A percentile compares a stretch with the other conserved stretches of the same genome.
These are phyloP conservation scores for Solanum appendiculatum DNA, from an alignment of 257 asterid species.

Conservation along the genomic window DNA sequence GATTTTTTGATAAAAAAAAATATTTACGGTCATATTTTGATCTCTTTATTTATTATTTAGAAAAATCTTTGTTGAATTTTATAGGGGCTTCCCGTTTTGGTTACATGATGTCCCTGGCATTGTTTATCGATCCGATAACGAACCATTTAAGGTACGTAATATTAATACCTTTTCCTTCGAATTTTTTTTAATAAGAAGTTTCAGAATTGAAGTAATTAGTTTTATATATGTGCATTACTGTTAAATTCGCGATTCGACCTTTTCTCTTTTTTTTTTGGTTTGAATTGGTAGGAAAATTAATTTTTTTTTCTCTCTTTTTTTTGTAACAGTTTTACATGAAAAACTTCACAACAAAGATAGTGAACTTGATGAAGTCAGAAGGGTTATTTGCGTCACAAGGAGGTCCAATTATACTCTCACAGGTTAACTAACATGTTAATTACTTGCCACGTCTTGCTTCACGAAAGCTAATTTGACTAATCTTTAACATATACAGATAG, in stretches of 20 bases:
- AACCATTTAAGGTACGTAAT: slow-evolving; percentile 49
- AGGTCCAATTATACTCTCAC: slow-evolving; percentile 83
- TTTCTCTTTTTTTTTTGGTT: neutral
- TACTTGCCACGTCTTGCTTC: neutral
- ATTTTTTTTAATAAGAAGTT: neutral
- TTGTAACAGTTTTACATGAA: slow-evolving; percentile 46
- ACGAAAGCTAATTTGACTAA: too few species aligned
- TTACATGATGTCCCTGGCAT: slow-evolving; percentile 70
- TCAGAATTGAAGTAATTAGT: neutral
- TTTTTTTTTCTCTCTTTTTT: neutral
- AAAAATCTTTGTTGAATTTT: neutral
- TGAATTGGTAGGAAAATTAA: neutral
- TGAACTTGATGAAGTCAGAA: slow-evolving; percentile 64
- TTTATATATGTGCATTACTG: neutral
- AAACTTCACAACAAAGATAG: slow-evolving; percentile 62
- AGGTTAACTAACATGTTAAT: slow-evolving; percentile 25
- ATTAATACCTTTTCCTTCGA: neutral
- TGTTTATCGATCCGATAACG: slow-evolving; percentile 61
- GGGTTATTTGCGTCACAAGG: slow-evolving; percentile 76
- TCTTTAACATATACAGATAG: slow-evolving; percentile 36
- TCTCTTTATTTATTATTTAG: neutral
- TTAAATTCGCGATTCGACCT: neutral
- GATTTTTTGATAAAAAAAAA: neutral
- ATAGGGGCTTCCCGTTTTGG: slow-evolving; percentile 91
- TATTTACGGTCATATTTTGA: neutral